Percentiles rank a stretch among this genome's conserved stretches.
These are phyloP conservation scores for Favolaschia claudopus DNA, from an alignment of 768 basidiomycete species.

Conservation along the genomic window DNA sequence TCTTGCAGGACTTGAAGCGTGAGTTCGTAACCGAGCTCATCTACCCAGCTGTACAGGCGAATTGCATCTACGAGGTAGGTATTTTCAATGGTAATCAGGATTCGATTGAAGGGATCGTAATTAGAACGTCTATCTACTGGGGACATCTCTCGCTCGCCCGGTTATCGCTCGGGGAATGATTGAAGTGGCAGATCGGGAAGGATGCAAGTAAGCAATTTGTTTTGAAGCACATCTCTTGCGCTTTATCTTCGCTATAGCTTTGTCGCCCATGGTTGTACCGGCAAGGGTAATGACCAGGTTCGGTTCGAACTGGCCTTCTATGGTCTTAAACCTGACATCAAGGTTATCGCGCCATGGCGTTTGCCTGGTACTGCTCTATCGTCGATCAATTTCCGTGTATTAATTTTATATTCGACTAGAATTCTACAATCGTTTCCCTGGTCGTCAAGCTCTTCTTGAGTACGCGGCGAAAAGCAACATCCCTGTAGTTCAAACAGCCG, in stretches of 20 bases:
- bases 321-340: slow-evolving; percentile 97
- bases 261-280: slow-evolving; percentile 98
- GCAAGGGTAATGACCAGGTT: slow-evolving; percentile 99
- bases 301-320: slow-evolving; percentile 99
- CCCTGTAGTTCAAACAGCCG: slow-evolving; percentile 92
- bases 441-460: slow-evolving; percentile 90
- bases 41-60: slow-evolving; percentile 97
- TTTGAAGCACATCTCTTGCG: background rate
- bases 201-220: slow-evolving; percentile 82
- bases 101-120: slow-evolving; percentile 8
- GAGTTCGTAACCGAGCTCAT: slow-evolving; percentile 97
- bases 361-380: slow-evolving; percentile 76
- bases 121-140: slow-evolving; percentile 95
- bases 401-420: slow-evolving; percentile 50
- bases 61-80: slow-evolving; percentile 95
- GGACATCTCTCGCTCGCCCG: slow-evolving; percentile 96
- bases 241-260: slow-evolving; percentile 57
- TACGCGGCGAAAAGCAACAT: slow-evolving; percentile 90
- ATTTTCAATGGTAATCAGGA: background rate
- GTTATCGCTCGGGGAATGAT: slow-evolving; percentile 99
- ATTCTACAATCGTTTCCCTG: slow-evolving; percentile 98
- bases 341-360: slow-evolving; percentile 98
- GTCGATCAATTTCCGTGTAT: background rate
- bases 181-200: slow-evolving; percentile 85
- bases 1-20: slow-evolving; percentile 81